Conservation (phyloP, 768 basidiomycete species). For the Coprinopsis sp. region DNA sequence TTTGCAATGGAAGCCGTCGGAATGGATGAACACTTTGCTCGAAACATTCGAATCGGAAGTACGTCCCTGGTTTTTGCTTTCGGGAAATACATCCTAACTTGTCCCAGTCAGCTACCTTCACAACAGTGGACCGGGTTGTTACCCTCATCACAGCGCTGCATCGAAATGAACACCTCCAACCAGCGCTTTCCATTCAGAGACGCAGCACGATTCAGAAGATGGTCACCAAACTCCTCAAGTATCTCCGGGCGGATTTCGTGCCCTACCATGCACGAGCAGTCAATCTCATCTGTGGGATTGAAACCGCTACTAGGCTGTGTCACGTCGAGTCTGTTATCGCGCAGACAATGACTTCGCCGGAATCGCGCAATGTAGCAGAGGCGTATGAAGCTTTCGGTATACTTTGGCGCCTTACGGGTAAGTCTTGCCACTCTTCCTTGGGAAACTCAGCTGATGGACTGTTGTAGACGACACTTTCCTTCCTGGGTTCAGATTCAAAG, state of each 20-base stretch:
- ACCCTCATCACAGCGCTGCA: slow-evolving; percentile 53
- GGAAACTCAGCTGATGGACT: slow-evolving; percentile 6
- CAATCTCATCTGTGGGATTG: slow-evolving; percentile 77
- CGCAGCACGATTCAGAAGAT: slow-evolving; percentile 54
- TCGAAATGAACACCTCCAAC: slow-evolving; percentile 43
- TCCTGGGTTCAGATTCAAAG: slow-evolving; percentile 79
- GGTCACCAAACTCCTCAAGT: slow-evolving; percentile 65
- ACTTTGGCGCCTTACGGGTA: slow-evolving; percentile 87
- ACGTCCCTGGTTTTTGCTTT: slow-evolving; percentile 11
- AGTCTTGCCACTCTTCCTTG: slow-evolving; percentile 12
- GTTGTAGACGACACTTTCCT: slow-evolving; percentile 68
- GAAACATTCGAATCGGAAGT: slow-evolving; percentile 55
- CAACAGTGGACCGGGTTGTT: slow-evolving; percentile 59
- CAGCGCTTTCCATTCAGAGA: slow-evolving; percentile 51
- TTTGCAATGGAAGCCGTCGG: slow-evolving; percentile 55
- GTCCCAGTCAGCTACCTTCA: slow-evolving; percentile 57
- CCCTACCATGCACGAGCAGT: slow-evolving; percentile 81
- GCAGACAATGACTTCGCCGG: slow-evolving; percentile 57
- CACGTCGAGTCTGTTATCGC: slow-evolving; percentile 81
- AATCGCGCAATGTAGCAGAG: slow-evolving; percentile 42
- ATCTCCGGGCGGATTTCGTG: slow-evolving; percentile 60
- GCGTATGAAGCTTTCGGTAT: slow-evolving; percentile 88
- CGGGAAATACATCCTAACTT: slow-evolving; percentile 5
- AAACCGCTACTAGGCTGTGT: slow-evolving; percentile 47
- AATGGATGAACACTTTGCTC: slow-evolving; percentile 60